Base-by-base conservation (phyloP, 169 alveolate genomes). In the Eimeria sp. region DNA sequence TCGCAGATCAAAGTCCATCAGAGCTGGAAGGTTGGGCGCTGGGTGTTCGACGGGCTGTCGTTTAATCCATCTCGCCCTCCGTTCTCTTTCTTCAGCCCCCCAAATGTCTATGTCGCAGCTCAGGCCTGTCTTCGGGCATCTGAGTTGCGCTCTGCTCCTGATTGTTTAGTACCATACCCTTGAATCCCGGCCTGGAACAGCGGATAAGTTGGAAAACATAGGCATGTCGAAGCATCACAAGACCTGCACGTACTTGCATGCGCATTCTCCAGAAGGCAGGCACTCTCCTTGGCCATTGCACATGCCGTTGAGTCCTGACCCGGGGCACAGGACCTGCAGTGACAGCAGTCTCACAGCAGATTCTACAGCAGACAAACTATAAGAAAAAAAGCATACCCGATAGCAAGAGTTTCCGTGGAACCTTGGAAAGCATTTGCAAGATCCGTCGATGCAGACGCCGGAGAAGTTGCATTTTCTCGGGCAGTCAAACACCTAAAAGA, bases 221-320 rank as follows among this genome's bases (percentile, higher is more conserved):
- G 20, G 61, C 61, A 43, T 1, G 49, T 11, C 9, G 16, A 43
- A 63, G 10, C 54, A 76, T 3, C 67, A 58, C 67, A 58, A 58
- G 67, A 58, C 67, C 67, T 76, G 73, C 73, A 30, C 92, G 61
- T 61, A 92, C 95, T 92, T 78, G 95, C 95, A 92, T n/a, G 34
- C 80, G 34, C 95, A 92, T 40, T 18, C 63, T 51, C 95, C 95
- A 54, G 87, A 65, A 1, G 75, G 34, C 86, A 25, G 80, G 34
- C 95, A 92, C 25, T 70, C 75, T 10, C 95, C 95, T 27, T 78
- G 65, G 57, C 95, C 95, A 58, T 78, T 92, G 92, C 95, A 92
- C 70, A 75, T 86, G 40, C 95, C 95, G 51, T 70, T 76, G 34
- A 54, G 51, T 20, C 95, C 95, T 10, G 75, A 45, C 67, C 95